Percentiles rank a stretch among this genome's conserved stretches.
phyloP scores from a whole-genome alignment of 345 rosid genomes.

The Euphorbia lathyris region DNA sequence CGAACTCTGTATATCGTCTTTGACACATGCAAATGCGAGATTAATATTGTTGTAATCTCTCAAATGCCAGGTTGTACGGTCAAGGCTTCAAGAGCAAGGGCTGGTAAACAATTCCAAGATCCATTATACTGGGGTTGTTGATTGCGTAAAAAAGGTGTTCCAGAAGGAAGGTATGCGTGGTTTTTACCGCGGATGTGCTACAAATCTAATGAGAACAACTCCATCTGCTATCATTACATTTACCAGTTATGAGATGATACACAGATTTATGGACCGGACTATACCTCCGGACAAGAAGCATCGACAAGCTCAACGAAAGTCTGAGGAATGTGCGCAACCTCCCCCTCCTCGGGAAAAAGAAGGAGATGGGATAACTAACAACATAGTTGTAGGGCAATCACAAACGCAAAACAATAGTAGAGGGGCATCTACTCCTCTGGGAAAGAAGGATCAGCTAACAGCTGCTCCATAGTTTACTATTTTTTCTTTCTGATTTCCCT shows the following conservation, averaged over 20 bases:
- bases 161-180: conserved; percentile 68
- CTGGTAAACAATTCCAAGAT: conserved; percentile 44
- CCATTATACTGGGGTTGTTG: conserved; percentile 60
- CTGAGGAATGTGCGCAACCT: conserved; percentile 23
- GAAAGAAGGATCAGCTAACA: conserved; percentile 32
- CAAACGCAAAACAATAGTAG: conserved; percentile 35
- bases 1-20: not conserved
- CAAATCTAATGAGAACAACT: conserved; percentile 72
- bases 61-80: conserved; percentile 62
- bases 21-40: not conserved
- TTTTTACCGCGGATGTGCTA: conserved; percentile 82
- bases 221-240: conserved; percentile 86
- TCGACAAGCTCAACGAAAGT: conserved; percentile 25
- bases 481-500: conserved; percentile 4
- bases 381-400: conserved; percentile 20
- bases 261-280: conserved; percentile 35
- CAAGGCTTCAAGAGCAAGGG: conserved; percentile 98
- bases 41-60: not conserved
- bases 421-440: conserved; percentile 36
- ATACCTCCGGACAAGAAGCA: conserved; percentile 36
- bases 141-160: conserved; percentile 68
- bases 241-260: conserved; percentile 81
- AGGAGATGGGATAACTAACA: conserved; percentile 22
- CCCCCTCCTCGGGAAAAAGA: conserved; percentile 10
- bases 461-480: conserved; percentile 15